Base-by-base conservation (phyloP, 2,329 filamentous ascomycete species). In the Chrysosporium keratinophilum region DNA sequence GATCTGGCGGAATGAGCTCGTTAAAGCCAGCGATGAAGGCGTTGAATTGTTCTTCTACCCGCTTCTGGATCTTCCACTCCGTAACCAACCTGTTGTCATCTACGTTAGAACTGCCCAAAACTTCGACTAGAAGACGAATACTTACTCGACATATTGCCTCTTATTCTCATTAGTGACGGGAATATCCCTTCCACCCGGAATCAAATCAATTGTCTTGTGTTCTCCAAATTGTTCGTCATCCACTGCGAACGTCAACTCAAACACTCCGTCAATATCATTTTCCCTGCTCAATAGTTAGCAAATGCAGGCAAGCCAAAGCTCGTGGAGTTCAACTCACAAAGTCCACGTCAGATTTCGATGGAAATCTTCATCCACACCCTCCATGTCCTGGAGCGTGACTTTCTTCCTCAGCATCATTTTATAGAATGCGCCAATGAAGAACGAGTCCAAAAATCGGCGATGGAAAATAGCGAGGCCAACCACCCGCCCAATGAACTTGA, bases 161-260 rank as follows among this genome's bases (percentile, higher is more conserved):
- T 98, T 98, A 78, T 98, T 98, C 66, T 95, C 90, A 67, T 98
- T 95, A 15, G 90, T 97, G 42, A 98, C 93, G 19, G 94, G 87
- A 58, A 98, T 95, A 64, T 98, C 81, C 61, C 88, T 82, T 54
- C 93, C 93, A 65, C 84, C 80, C 12, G 89, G 88, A 67, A 94
- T 96, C 61, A 98, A 78, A 68, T 98, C 93, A 66, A 98, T 89
- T 14, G 90, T 93, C 39, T 87, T 88, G 63, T 91, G 85, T 61
- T 96, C 91, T 58, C 93, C 93, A 65, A 98, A 98, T 57, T 91
- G 83, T 74, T 97, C 93, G 66, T 98, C 93, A 67, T 98, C 93
- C 1, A 94, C 95, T 0, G 89, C 91, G 69, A 98, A 98, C 0
- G 90, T 96, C 66, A 95, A 83, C 68, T 98, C 94, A 54, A 98